Base-by-base conservation (phyloP, 1,284 basidiomycete genomes). In the Neonothopanus nambi region DNA sequence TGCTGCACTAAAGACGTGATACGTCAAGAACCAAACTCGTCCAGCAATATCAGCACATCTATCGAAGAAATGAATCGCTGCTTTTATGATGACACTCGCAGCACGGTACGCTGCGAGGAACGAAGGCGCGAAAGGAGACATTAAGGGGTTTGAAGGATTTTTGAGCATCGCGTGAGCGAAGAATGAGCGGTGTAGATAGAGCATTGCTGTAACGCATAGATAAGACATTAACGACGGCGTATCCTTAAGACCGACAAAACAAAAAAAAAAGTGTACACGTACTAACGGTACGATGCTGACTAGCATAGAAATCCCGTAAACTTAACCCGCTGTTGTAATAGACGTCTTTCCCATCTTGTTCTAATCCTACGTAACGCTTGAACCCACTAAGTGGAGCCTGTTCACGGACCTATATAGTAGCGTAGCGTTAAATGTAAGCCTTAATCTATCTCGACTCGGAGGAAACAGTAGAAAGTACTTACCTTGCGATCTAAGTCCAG, bases 101-200 rank as follows among this genome's bases (percentile, higher is more conserved):
- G 72, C 74, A 30, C 77, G 66, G 56, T 74, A 77, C 0, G 76
- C 74, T 5, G 75, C 77, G 55, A 78, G 61, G 56, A 78, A 76
- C 8, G 76, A 78, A 6, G 73, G 72, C 0, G 76, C 74, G 55
- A 75, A 79, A 0, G 74, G 72, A 55, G 75, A 76, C 12, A 73
- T 64, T 18, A 78, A 65, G 3, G 76, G 75, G 57, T 80, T 77
- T 12, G 66, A 59, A 2, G 76, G 75, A 56, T 72, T 64, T 56
- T 78, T 75, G 13, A 77, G 67, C 65, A 80, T 69, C 2, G 77
- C 75, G 55, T 78, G 73, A 4, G 77, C 74, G 51, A 78, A 80
- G 64, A 73, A 78, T 54, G 73, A 75, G 23, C 76, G 67, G 54
- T 80, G 78, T 1, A 80, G 65, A 60, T 79, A 78, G 6, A 80